Evolutionary conservation across 495 filamentous ascomycete genomes (phyloP).

Genomic region (Trichocladium uniseriatum): DNA sequence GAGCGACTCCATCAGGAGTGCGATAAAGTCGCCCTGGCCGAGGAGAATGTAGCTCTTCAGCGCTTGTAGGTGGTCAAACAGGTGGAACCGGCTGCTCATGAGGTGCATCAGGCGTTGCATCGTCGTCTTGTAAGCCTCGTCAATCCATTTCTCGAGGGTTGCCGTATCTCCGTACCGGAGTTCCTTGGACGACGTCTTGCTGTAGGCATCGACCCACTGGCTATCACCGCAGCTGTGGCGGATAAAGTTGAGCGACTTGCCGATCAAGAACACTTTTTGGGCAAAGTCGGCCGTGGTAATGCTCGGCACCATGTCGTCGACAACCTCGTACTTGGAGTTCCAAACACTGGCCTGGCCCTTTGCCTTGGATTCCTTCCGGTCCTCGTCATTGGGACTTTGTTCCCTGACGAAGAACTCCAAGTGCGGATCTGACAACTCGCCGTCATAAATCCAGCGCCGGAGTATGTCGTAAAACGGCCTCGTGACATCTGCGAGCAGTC

Average conservation of each 20-base stretch:
- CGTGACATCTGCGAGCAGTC: conserved; percentile 83
- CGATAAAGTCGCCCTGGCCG: conserved; percentile 95
- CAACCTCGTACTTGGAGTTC: conserved; percentile 93
- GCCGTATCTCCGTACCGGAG: conserved; percentile 91
- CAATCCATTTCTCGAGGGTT: conserved; percentile 82
- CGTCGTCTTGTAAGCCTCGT: conserved; percentile 93
- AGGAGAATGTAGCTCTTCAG: conserved; percentile 92
- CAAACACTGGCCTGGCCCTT: conserved; percentile 83
- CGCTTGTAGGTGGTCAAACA: conserved; percentile 86
- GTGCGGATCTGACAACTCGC: conserved; percentile 92
- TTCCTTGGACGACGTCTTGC: conserved; percentile 87
- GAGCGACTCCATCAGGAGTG: conserved; percentile 92
- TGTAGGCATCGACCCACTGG: conserved; percentile 92
- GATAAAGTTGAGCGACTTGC: conserved; percentile 97
- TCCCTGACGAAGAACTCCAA: conserved; percentile 93
- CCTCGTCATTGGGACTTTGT: conserved; percentile 38
- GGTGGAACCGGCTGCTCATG: conserved; percentile 86
- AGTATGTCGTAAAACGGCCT: conserved; percentile 95
- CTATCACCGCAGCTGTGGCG: conserved; percentile 88
- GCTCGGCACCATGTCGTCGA: conserved; percentile 76
- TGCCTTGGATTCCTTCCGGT: conserved; percentile 43
- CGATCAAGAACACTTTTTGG: conserved; percentile 91
- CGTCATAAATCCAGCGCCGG: conserved; percentile 95
- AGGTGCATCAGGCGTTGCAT: conserved; percentile 92
- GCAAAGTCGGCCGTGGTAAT: conserved; percentile 90